phyloP scores from a whole-genome alignment of 208 protist species.

The Leishmania tropica region DNA sequence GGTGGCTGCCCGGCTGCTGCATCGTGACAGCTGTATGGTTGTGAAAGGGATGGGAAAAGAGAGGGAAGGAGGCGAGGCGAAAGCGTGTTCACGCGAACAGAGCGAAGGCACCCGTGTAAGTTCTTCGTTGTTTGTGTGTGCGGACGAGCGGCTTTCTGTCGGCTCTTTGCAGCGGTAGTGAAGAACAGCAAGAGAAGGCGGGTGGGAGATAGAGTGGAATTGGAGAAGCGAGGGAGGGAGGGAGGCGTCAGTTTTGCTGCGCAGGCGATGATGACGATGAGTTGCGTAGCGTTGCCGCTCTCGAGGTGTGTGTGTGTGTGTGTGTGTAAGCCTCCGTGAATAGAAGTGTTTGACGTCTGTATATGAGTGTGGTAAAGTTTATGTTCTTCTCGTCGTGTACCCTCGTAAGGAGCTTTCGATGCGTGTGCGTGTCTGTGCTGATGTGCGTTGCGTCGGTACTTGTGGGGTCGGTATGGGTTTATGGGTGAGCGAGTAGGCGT shows the following conservation, averaged over 20 bases:
- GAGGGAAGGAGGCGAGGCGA: neutral
- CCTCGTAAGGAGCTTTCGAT: neutral
- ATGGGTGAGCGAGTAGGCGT: neutral
- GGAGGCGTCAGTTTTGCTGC: neutral
- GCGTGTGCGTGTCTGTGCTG: neutral
- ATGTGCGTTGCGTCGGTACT: neutral
- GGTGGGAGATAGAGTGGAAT: neutral
- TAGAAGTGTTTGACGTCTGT: neutral
- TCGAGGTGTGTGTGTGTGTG: conserved; percentile 1
- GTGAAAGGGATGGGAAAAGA: neutral
- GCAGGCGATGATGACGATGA: neutral
- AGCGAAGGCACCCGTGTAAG: neutral
- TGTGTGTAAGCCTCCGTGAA: neutral
- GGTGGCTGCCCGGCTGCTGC: conserved; percentile 72
- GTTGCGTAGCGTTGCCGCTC: neutral
- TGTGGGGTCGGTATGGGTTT: neutral
- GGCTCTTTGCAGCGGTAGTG: neutral
- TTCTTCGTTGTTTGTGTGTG: neutral
- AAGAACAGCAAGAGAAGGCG: neutral
- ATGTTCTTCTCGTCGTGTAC: neutral
- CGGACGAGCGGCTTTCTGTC: neutral
- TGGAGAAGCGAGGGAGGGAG: neutral
- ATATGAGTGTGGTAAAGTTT: neutral
- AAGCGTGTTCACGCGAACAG: neutral
- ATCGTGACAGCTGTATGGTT: neutral